A percentile compares a stretch with the other conserved stretches of the same genome.
Evolutionary conservation across 768 basidiomycete species (phyloP).

Genomic region (Pleurotus tuoliensis): DNA sequence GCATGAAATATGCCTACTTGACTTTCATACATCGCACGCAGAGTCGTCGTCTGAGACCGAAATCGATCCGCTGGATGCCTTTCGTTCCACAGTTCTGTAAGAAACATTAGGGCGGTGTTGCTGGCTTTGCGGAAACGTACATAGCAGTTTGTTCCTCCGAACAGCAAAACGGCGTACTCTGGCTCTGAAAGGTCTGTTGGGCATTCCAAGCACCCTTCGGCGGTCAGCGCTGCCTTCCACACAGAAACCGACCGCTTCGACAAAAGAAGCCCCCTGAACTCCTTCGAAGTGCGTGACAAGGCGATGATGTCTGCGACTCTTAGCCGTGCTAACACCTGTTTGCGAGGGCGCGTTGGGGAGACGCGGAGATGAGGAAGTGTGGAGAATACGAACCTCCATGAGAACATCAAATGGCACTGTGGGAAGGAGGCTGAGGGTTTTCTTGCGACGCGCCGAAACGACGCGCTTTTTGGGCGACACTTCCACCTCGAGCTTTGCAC

Average conservation of each 20-base stretch:
- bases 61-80: background rate
- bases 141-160: background rate
- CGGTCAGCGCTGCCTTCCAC: background rate
- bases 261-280: background rate
- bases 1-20: background rate
- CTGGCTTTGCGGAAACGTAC: background rate
- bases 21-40: background rate
- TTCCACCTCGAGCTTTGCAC: too few relatives aligned
- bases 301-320: background rate
- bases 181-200: background rate
- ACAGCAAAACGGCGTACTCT: background rate
- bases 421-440: background rate
- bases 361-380: background rate
- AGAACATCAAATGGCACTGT: background rate
- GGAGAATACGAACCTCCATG: background rate
- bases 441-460: background rate
- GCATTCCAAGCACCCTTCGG: background rate
- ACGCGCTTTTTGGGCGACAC: too few relatives aligned
- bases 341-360: background rate
- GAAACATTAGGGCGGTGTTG: background rate
- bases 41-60: background rate
- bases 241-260: background rate
- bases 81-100: background rate
- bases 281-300: background rate
- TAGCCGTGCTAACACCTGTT: background rate